Evolutionary conservation across 2,329 filamentous ascomycete genomes (phyloP), one percentile per base, ranked within the genome.

Genomic region (Simplicillium aogashimaense): DNA sequence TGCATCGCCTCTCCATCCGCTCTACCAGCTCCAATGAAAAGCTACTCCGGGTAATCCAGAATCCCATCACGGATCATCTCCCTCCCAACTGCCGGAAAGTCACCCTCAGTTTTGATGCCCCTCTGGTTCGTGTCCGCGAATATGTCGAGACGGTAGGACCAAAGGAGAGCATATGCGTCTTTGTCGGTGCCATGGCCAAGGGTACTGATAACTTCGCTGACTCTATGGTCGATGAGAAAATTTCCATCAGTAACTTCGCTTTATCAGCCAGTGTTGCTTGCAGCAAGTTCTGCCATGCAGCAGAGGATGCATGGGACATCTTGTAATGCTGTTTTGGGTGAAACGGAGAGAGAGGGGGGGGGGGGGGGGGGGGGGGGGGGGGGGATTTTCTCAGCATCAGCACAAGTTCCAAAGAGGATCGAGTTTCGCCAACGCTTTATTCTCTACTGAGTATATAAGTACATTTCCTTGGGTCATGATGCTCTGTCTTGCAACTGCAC

Each of bases 251-350:
- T 73, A 95, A 95, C 64, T 98, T 86, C 74, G 95, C 89, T 57
- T 74, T 98, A 47, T 95, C 87, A 56, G 92, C 92, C 45, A 97
- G 90, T 69, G 92, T 98, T 46, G 90, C 92, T 34, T 98, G 92
- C 74, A 95, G 90, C 78, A 98, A 97, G 65, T 97, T 98, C 72
- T 97, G 92, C 65, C 92, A 98, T 64, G 92, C 90, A 32, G 90
- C 89, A 34, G 92, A 98, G 66, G 92, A 98, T 61, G 83, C 83
- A 29, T 98, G 92, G 92, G 81, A 86, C 57, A 85, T 98, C 52
- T 76, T 95, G 55, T 98, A 80, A 73, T 35, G 17, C 13, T 40
- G 11, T 11, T 13, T 9, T 17, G 20, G 20, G 9, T 25, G 20
- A 25, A 25, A 25, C 20, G 20, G 20, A 25, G 20, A 25, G 9